These are phyloP conservation scores for Aspergillus sp. DNA, from an alignment of 2,329 filamentous ascomycete species.

Conservation along the genomic window DNA sequence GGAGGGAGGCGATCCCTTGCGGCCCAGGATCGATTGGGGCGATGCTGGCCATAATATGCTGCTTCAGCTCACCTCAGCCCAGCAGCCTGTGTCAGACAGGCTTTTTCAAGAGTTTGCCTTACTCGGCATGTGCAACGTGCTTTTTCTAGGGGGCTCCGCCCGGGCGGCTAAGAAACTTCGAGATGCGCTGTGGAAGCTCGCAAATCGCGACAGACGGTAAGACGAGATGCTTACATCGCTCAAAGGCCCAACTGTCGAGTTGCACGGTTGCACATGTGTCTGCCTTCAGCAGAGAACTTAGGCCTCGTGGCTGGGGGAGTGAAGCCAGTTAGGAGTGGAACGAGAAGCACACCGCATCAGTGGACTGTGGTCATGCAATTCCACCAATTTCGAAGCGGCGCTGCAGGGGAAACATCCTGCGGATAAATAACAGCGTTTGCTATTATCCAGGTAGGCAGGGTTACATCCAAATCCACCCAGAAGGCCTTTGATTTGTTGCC, in stretches of 20 bases:
- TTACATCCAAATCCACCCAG: constrained; percentile 16
- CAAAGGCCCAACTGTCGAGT: background rate
- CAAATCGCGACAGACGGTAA: background rate
- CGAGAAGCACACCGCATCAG: background rate
- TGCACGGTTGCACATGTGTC: constrained; percentile 3
- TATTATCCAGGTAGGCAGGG: constrained; percentile 12
- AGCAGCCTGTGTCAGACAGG: background rate
- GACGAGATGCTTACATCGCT: constrained; percentile 4
- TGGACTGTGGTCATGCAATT: background rate
- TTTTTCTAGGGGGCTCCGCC: background rate
- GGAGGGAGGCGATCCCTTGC: background rate
- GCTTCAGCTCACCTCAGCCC: constrained; percentile 2
- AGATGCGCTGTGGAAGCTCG: constrained; percentile 11
- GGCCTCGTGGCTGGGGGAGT: background rate
- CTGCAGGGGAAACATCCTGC: constrained; percentile 3
- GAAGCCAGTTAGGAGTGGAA: background rate
- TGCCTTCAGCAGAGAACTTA: background rate
- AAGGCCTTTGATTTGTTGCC: constrained; percentile 23
- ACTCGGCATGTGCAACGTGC: constrained; percentile 5
- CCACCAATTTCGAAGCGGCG: constrained; percentile 11
- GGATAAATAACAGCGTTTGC: constrained; percentile 15
- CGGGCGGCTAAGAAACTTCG: constrained; percentile 7
- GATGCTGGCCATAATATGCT: background rate
- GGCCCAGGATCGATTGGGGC: constrained; percentile 4
- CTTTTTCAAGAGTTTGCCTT: background rate